Evolutionary conservation across 2,329 filamentous ascomycete genomes (phyloP), one percentile per base, ranked within the genome.

Genomic region (Colletotrichum orbiculare): DNA sequence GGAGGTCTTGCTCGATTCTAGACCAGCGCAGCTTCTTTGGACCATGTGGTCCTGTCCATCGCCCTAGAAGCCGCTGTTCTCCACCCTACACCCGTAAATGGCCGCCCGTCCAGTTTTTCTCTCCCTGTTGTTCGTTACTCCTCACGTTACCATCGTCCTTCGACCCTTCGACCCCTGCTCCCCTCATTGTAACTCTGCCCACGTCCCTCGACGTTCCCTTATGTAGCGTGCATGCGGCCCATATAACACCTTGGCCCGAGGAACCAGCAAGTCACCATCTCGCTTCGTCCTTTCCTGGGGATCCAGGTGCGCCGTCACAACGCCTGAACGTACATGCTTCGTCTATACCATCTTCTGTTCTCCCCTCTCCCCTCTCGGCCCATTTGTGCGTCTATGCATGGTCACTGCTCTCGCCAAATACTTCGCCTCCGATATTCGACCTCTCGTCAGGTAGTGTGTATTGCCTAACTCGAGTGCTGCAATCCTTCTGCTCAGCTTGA

Each of bases 371-470:
- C 49, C 50, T 53, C 45, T 25, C 17, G 54, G 39, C 41, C 34
- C 35, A 33, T 58, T 53, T 35, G 35, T 37, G 46, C 46, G 42
- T 62, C 49, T 53, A 43, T 52, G 43, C 33, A 33, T 37, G 38
- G 13, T 33, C 42, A 45, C 47, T 38, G 41, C 61, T 33, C 50
- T 59, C 64, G 55, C 48, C 62, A 54, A 45, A 54, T 45, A 57
- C 55, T 65, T 64, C 60, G 64, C 61, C 57, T 50, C 62, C 60
- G 61, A 68, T 66, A 62, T 72, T 71, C 39, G 38, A 17, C 34
- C 73, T 72, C 35, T 17, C 17, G 33, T 48, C 74, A 75, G 74
- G 74, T 74, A 70, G 71, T 71, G 70, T 78, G 79, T 78, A 79
- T 78, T 79, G 73, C 72, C 68, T 68, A 70, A 65, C 73, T 25